Conservation (phyloP, 805 yeast genomes). For the Kluyveromyces siamensis region DNA sequence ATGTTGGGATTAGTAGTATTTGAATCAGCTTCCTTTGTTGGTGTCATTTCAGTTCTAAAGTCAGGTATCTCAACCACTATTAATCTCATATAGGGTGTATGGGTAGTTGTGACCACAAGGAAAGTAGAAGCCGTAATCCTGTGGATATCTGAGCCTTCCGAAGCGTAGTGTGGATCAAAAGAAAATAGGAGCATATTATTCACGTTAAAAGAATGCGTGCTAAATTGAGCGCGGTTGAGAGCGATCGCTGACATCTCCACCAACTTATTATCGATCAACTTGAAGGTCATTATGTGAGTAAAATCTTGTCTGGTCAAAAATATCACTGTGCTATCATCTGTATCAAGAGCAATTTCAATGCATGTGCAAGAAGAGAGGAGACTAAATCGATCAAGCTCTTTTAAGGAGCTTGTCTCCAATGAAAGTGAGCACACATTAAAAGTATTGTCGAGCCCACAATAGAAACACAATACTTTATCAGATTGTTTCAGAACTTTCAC, state of each 20-base stretch:
- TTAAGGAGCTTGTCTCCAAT: not conserved
- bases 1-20: not conserved
- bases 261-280: conserved; percentile 12
- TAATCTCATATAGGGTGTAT: conserved; percentile 66
- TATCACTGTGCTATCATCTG: conserved; percentile 30
- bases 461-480: conserved; percentile 29
- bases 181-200: conserved; percentile 14
- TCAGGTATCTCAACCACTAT: conserved; percentile 43
- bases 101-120: conserved; percentile 64
- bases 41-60: not conserved
- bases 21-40: not conserved
- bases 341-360: conserved; percentile 29
- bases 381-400: conserved; percentile 23
- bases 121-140: conserved; percentile 6
- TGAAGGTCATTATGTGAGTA: conserved; percentile 37
- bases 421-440: conserved; percentile 28
- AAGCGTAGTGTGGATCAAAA: not conserved
- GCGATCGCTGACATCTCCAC: conserved; percentile 41
- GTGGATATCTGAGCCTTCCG: not conserved
- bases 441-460: conserved; percentile 51
- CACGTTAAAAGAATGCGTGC: conserved; percentile 46
- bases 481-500: conserved; percentile 19
- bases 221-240: conserved; percentile 64
- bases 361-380: conserved; percentile 46
- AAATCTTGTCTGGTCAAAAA: conserved; percentile 53